Evolutionary conservation across 129 eudicot species (phyloP).

Genomic region (Daucus carota): DNA sequence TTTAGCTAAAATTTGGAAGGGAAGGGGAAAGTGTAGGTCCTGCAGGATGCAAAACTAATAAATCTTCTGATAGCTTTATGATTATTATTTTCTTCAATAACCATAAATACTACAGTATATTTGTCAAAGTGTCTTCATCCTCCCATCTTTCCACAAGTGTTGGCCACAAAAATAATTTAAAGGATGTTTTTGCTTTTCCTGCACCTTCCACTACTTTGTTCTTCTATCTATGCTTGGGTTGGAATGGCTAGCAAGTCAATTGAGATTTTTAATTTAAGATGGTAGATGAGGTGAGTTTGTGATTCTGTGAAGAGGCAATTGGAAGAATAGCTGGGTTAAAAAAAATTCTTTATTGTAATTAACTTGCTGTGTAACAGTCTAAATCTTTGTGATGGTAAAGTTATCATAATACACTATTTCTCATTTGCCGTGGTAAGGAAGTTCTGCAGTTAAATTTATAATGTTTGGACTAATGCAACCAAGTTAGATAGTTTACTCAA

Average conservation of each 20-base stretch:
- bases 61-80: not conserved
- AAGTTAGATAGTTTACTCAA: not conserved
- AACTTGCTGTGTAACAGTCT: not conserved
- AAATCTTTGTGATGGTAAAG: not conserved
- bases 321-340: not conserved
- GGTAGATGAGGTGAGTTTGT: not conserved
- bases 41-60: not conserved
- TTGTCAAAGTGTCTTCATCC: not conserved
- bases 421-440: not conserved
- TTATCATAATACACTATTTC: not conserved
- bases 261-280: not conserved
- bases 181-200: not conserved
- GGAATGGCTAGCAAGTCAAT: not conserved
- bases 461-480: not conserved
- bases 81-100: not conserved
- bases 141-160: not conserved
- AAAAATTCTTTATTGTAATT: not conserved
- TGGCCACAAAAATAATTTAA: not conserved
- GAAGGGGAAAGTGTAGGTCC: not conserved
- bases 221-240: not conserved
- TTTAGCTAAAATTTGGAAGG: not conserved
- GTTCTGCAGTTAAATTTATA: not conserved
- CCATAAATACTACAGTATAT: not conserved
- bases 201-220: not conserved
- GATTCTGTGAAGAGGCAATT: not conserved